Percentiles rank a stretch among this genome's conserved stretches.
phyloP scores from a whole-genome alignment of 1,284 basidiomycete genomes.

The Cerioporus squamosus region DNA sequence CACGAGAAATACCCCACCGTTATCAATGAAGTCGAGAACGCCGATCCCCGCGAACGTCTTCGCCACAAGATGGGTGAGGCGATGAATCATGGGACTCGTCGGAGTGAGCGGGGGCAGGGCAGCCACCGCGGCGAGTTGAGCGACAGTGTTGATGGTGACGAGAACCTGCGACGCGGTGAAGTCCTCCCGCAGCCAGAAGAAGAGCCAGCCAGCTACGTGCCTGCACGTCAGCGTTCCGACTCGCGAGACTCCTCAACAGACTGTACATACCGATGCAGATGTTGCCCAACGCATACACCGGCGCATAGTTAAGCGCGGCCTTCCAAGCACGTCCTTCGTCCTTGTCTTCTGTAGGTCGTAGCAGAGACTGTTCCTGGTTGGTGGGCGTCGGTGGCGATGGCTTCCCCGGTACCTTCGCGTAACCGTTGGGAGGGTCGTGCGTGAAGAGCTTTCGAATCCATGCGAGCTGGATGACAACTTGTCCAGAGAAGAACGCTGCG shows the following conservation, averaged over 20 bases:
- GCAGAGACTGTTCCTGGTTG: background rate
- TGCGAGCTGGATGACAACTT: conserved; percentile 34
- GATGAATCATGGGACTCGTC: conserved; percentile 26
- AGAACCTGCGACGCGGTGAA: conserved; percentile 36
- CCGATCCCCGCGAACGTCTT: conserved; percentile 40
- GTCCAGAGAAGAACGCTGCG: conserved; percentile 39
- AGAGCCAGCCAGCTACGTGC: conserved; percentile 38
- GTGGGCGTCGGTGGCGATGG: background rate
- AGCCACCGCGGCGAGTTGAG: conserved; percentile 37
- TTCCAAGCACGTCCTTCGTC: conserved; percentile 24
- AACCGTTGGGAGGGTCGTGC: conserved; percentile 15
- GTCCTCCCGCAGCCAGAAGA: conserved; percentile 38
- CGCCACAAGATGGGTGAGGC: conserved; percentile 36
- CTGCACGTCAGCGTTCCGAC: background rate
- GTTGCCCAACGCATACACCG: conserved; percentile 39
- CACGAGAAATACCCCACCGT: conserved; percentile 36
- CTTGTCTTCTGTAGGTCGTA: conserved; percentile 5
- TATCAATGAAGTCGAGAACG: conserved; percentile 40
- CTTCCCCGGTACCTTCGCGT: conserved; percentile 16
- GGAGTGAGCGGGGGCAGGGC: conserved; percentile 29
- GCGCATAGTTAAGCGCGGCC: conserved; percentile 34
- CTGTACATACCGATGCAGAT: conserved; percentile 36
- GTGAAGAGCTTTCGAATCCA: conserved; percentile 37
- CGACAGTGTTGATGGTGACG: conserved; percentile 38
- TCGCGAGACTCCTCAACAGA: background rate